Base-by-base conservation (phyloP, 1,139 yeast species). In the Nakaseomyces glabratus region DNA sequence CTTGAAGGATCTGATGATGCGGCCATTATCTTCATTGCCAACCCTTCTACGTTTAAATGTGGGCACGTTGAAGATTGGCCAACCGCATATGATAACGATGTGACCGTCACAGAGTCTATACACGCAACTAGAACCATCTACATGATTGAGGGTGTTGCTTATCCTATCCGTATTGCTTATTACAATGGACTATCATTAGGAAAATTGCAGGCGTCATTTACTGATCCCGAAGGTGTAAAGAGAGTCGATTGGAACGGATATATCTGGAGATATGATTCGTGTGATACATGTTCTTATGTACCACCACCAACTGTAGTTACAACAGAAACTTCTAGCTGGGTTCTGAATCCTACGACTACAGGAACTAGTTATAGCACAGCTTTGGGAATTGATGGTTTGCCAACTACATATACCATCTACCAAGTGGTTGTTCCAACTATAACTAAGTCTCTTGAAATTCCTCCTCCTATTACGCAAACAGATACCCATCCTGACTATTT, bases 1-100 rank as follows among this genome's bases (percentile, higher is more conserved):
- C 54, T 55, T 37, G 51, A 50, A 38, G 42, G 40, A 15, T 49
- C 40, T 3, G 43, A 49, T 44, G 47, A 53, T 15, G 30, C 13
- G 7, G 30, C 16, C 18, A 18, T 26, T 11, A 26, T 26, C 15
- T 26, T 11, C 10, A 17, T 26, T n/a, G 30, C 21, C 6, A 26
- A 26, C 15, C 30, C 30, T 4, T 14, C 30, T 4, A 26, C 30
- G 3, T 26, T 26, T 11, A 17, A 20, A n/a, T 26, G 30, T 18
- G 30, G 30, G n/a, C 8, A 26, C 9, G 11, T 26, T n/a, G 10
- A 17, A 10, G 11, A 20, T 5, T 26, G 30, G 30, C 30, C 30
- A 6, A 9, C 10, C 8, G 15, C 30, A 12, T 11, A 14, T 4
- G 30, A 26, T 7, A 12, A 17, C 4, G 30, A 26, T 26, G 18